These are phyloP conservation scores for Citrus hindsii DNA, from an alignment of 345 rosid genomes.

Conservation along the genomic window DNA sequence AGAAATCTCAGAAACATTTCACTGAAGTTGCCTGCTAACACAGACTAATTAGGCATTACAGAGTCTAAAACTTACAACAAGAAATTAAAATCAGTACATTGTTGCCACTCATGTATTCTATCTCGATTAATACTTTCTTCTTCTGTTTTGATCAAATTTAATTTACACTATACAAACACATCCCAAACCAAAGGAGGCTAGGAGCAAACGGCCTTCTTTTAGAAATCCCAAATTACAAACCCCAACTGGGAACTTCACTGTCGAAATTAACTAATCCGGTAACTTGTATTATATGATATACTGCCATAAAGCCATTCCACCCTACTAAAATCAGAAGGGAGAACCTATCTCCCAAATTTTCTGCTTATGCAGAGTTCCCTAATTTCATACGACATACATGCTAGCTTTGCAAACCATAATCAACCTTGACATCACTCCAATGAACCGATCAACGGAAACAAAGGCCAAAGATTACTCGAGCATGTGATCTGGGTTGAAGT, in stretches of 20 bases:
- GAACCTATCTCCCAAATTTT: conserved; percentile 27
- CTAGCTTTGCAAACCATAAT: conserved; percentile 1
- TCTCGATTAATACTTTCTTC: background rate
- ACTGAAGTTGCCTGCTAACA: background rate
- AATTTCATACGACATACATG: background rate
- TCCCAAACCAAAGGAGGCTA: conserved; percentile 11
- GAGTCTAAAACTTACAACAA: background rate
- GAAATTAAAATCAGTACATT: background rate
- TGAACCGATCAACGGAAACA: conserved; percentile 1
- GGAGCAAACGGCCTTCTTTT: conserved; percentile 14
- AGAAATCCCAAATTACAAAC: background rate
- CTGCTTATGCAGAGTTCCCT: background rate
- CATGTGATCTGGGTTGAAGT: conserved; percentile 46
- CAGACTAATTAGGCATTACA: background rate
- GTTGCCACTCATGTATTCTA: background rate
- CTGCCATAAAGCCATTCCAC: conserved; percentile 6
- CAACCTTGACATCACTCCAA: conserved; percentile 1
- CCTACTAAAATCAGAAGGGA: conserved; percentile 9
- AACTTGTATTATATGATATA: background rate
- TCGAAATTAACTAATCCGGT: conserved; percentile 3
- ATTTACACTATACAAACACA: conserved; percentile 15
- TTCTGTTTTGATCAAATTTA: background rate
- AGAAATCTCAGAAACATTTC: background rate
- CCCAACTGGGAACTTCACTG: background rate
- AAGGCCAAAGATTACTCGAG: conserved; percentile 20